phyloP scores from a whole-genome alignment of 1,284 basidiomycete genomes.

The Rhodotorula sp. region DNA sequence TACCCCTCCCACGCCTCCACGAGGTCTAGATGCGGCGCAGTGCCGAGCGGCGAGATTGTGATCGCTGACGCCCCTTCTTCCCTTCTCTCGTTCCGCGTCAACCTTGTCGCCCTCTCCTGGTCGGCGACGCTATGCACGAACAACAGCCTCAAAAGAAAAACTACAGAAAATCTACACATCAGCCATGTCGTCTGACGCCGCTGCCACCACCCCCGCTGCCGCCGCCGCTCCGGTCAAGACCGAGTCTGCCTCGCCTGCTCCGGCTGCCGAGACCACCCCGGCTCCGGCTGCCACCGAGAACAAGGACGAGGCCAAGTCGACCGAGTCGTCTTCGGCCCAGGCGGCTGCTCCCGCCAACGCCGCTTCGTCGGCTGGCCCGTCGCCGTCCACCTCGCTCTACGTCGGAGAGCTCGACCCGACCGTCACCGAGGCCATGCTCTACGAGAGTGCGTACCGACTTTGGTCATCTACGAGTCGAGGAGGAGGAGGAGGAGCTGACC shows the following conservation, averaged over 20 bases:
- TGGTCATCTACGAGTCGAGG: too few species aligned
- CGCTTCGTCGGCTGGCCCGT: conserved; percentile 27
- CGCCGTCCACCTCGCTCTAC: conserved; percentile 75
- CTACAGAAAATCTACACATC: not conserved
- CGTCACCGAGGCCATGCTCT: conserved; percentile 99
- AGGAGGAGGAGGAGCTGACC: not conserved
- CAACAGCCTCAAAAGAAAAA: not conserved
- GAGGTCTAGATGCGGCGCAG: not conserved
- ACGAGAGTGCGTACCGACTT: conserved; percentile 59
- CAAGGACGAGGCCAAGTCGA: conserved; percentile 20
- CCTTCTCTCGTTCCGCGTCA: not conserved
- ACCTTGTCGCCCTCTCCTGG: not conserved
- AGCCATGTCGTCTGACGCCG: conserved; percentile 32
- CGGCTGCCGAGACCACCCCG: conserved; percentile 27
- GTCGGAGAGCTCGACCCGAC: conserved; percentile 97
- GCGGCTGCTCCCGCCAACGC: conserved; percentile 19
- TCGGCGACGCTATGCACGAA: not conserved
- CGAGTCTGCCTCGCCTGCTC: conserved; percentile 43
- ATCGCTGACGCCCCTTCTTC: not conserved
- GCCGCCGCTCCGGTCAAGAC: conserved; percentile 19
- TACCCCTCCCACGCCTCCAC: not conserved
- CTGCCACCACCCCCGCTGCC: conserved; percentile 21
- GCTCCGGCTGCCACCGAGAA: conserved; percentile 6
- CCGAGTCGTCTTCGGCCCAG: conserved; percentile 16
- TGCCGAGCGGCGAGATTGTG: not conserved